Base-by-base conservation (phyloP, 257 asterid genomes). In the Avicennia marina region DNA sequence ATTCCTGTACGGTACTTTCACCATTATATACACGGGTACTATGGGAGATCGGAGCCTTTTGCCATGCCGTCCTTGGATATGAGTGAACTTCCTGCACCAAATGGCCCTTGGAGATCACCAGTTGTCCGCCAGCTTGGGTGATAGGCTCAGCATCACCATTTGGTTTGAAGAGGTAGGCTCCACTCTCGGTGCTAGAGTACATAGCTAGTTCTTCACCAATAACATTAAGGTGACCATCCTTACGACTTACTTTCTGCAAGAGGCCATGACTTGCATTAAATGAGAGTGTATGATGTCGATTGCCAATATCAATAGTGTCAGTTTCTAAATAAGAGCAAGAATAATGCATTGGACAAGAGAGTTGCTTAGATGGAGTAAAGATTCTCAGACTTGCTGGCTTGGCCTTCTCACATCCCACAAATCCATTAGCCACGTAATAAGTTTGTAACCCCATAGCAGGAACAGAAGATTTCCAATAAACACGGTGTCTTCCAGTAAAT, bases 361-460 rank as follows among this genome's bases (percentile, higher is more conserved):
- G 56, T 52, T 66, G 63, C 68, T 69, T 65, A 6, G 84, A 67
- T 27, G 79, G 71, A 47, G 49, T 33, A 56, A 57, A 76, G 48
- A 84, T 66, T 66, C 68, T 85, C 31, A 93, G 50, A 22, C 53
- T 72, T 36, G 95, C 87, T 13, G 97, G 81, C 72, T 83, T 82
- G 64, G 98, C 98, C 86, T 93, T 89, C 73, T 89, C 96, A 62
- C 98, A 93, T 59, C 97, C 98, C 27, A 72, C 97, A 71, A 89
- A 93, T 20, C 98, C 98, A 38, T 93, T 93, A 2, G 96, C 98
- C 42, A 93, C 77, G 62, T 93, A 93, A 66, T 80, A 93, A 62
- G 97, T 89, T 77, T 89, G 97, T 80, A 93, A 76, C 26, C 98
- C 98, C 85, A 93, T 33, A 45, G 95, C 80, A 60, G 97, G 95